Evolutionary conservation across 2,329 filamentous ascomycete species (phyloP), one percentile per base, ranked within the genome.

Genomic region (Penicillium sp.): DNA sequence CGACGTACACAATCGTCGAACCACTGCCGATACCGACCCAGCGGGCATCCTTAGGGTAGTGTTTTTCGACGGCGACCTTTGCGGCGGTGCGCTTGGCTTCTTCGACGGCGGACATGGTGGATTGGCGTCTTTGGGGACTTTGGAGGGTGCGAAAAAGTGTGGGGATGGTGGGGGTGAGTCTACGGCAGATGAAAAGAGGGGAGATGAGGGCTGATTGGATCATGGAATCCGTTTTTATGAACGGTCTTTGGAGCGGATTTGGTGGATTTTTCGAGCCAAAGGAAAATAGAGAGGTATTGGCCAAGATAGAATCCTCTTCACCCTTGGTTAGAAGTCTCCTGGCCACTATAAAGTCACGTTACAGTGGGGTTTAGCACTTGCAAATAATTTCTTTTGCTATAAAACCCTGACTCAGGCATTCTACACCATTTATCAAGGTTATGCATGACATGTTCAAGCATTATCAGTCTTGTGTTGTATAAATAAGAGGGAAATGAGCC

Each of bases 1-100:
- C 80, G 51, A 83, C 81, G 65, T 84, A 84, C 59, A 83, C 77
- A 53, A 84, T 82, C 19, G 81, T 84, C 34, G 77, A 81, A 45
- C 81, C 81, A 41, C 77, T 81, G 53, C 81, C 81, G 59, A 84
- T 84, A 54, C 81, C 81, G 35, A 84, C 77, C 61, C 77, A 82
- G 53, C 72, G 73, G 55, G 78, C 75, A 53, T 72, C 63, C 51
- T 73, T 70, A 48, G 76, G 72, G 69, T 84, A 84, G 69, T 84
- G 78, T 55, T 82, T 80, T 39, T 64, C 65, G 8, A 83, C 79
- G 17, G 81, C 81, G 55, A 72, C 70, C 56, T 71, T 74, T 42
- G 79, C 81, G 49, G 81, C 81, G 24, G 76, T 75, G 56, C 75
- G 75, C 69, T 84, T 84, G 31, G 80, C 78, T 43, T 71, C 68